Evolutionary conservation across 495 filamentous ascomycete species (phyloP).

Genomic region (Trichoderma reesei): DNA sequence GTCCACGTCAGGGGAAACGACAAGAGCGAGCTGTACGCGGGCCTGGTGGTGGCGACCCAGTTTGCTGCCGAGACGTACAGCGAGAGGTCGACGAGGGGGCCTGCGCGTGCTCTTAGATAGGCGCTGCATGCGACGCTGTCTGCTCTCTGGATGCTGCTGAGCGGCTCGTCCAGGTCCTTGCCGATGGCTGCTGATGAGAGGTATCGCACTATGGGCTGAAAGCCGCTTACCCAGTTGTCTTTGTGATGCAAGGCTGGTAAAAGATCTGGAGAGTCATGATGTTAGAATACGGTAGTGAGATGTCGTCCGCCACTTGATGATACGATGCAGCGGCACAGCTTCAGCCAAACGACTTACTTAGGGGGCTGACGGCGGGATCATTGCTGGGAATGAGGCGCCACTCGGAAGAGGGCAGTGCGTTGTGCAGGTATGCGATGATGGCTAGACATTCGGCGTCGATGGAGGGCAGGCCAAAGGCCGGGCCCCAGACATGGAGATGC

Average conservation of each 20-base stretch:
- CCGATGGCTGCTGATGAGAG: conserved; percentile 30
- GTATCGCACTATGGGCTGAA: conserved; percentile 63
- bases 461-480: conserved; percentile 77
- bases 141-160: conserved; percentile 55
- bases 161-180: conserved; percentile 51
- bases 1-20: conserved; percentile 78
- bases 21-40: conserved; percentile 64
- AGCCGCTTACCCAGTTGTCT: conserved; percentile 56
- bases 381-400: conserved; percentile 73
- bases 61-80: conserved; percentile 85
- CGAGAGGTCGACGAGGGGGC: conserved; percentile 63
- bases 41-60: conserved; percentile 61
- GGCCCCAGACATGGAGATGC: conserved; percentile 86
- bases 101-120: conserved; percentile 53
- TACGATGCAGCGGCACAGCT: background rate
- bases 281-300: background rate
- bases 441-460: conserved; percentile 84
- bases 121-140: conserved; percentile 64
- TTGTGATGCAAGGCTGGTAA: conserved; percentile 65
- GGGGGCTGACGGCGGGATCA: conserved; percentile 65
- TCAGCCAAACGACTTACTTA: conserved; percentile 43
- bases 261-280: conserved; percentile 42
- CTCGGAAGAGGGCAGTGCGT: conserved; percentile 43
- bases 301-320: background rate
- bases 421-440: conserved; percentile 58